Percentiles rank a stretch among this genome's conserved stretches.
These are phyloP conservation scores for Trifolium repens DNA, from an alignment of 306 rosid genomes.

Conservation along the genomic window DNA sequence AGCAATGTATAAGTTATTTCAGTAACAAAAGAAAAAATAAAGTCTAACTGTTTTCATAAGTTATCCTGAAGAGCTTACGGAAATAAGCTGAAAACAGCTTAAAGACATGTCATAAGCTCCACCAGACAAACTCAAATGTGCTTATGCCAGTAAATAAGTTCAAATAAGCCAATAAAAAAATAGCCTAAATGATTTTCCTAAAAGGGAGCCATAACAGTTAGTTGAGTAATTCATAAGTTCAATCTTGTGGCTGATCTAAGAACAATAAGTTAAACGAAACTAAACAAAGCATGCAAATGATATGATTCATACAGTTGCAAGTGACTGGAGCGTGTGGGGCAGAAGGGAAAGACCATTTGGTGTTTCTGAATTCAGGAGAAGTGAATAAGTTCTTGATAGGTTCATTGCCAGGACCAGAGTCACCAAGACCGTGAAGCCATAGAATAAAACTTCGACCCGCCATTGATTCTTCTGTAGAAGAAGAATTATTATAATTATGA, in stretches of 20 bases:
- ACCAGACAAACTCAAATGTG: not conserved
- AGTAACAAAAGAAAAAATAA: not conserved
- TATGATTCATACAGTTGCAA: conserved; percentile 59
- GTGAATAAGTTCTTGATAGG: conserved; percentile 80
- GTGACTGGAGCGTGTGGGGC: conserved; percentile 84
- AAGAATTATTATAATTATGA: not conserved
- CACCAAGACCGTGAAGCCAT: conserved; percentile 91
- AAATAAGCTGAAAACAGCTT: not conserved
- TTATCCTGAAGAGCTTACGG: not conserved
- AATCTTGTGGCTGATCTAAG: not conserved
- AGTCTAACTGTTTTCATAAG: not conserved
- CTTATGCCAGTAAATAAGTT: not conserved
- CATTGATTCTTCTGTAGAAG: conserved; percentile 22
- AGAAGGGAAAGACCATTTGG: conserved; percentile 87
- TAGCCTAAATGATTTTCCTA: not conserved
- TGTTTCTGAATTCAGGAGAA: conserved; percentile 65
- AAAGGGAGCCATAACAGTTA: not conserved
- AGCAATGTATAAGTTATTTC: not conserved
- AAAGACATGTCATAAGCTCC: not conserved
- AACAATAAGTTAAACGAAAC: not conserved
- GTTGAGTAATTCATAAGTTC: not conserved
- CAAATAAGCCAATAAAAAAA: not conserved
- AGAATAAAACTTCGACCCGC: conserved; percentile 80
- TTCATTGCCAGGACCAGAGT: conserved; percentile 93
- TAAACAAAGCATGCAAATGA: not conserved